Conservation (phyloP, 306 rosid species). For the Rubus parviflorus region DNA sequence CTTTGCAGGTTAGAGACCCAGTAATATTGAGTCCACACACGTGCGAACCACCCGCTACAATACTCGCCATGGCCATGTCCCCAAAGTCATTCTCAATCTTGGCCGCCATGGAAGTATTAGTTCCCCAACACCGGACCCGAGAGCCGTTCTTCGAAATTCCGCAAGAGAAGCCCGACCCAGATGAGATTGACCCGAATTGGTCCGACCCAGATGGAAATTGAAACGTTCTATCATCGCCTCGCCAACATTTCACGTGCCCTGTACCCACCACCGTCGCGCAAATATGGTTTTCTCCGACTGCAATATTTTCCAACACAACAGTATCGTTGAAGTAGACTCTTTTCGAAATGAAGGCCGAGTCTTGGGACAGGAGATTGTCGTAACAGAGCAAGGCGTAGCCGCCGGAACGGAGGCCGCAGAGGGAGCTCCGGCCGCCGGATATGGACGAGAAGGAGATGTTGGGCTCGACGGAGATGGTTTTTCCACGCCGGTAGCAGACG, state of each 20-base stretch:
- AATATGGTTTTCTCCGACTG: slow-evolving; percentile 64
- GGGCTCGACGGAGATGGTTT: slow-evolving; percentile 38
- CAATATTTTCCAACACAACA: slow-evolving; percentile 49
- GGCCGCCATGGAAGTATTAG: slow-evolving; percentile 7
- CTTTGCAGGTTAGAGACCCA: slow-evolving; percentile 62
- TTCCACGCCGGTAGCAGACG: slow-evolving; percentile 56
- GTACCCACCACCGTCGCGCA: slow-evolving; percentile 53
- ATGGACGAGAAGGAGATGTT: slow-evolving; percentile 51
- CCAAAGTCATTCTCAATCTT: slow-evolving; percentile 44
- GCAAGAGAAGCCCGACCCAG: slow-evolving; percentile 82
- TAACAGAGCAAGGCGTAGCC: slow-evolving; percentile 56
- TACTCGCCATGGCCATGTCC: slow-evolving; percentile 51
- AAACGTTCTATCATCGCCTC: slow-evolving; percentile 14
- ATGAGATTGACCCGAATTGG: slow-evolving; percentile 55
- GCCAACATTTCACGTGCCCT: slow-evolving; percentile 64
- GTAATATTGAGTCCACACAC: slow-evolving; percentile 68
- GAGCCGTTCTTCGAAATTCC: slow-evolving; percentile 42
- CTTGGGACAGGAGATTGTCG: slow-evolving; percentile 30
- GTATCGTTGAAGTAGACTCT: slow-evolving; percentile 43
- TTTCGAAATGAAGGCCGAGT: slow-evolving; percentile 27
- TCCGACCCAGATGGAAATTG: slow-evolving; percentile 29
- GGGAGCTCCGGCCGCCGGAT: slow-evolving; percentile 62
- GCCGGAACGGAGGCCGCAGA: slow-evolving; percentile 73
- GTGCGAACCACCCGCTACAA: slow-evolving; percentile 62
- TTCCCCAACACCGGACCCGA: slow-evolving; percentile 71